Conservation (phyloP, 78 protist species). For the Mastigamoeba balamuthi region DNA sequence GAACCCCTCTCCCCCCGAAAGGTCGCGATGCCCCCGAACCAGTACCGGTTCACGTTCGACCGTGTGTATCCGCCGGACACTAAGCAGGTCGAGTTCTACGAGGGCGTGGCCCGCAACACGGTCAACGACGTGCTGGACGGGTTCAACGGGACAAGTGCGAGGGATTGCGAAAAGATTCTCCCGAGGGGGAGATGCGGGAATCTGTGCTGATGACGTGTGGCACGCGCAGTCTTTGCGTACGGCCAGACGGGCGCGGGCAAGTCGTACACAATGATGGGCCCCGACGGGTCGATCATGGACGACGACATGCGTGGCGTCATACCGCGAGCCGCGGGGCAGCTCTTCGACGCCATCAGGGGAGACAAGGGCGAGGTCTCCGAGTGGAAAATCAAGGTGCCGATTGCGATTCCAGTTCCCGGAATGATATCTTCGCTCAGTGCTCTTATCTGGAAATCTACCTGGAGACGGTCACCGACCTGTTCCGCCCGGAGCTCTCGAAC, state of each 20-base stretch:
- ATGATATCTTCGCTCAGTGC: constrained; percentile 29
- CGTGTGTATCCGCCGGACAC: too few relatives aligned
- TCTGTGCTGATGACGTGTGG: too few relatives aligned
- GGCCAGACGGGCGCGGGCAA: constrained; percentile 75
- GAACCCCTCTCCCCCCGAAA: too few relatives aligned
- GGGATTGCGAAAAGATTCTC: too few relatives aligned
- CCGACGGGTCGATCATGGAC: background rate
- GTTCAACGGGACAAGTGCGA: too few relatives aligned
- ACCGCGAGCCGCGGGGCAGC: constrained; percentile 27
- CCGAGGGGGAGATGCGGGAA: too few relatives aligned
- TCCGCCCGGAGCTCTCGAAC: constrained; percentile 1
- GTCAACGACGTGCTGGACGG: too few relatives aligned
- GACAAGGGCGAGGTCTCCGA: too few relatives aligned
- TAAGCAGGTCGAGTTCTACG: too few relatives aligned
- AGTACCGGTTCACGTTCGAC: too few relatives aligned
- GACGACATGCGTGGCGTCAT: constrained; percentile 44
- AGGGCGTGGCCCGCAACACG: too few relatives aligned
- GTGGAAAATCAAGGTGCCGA: constrained; percentile 3
- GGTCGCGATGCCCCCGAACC: too few relatives aligned
- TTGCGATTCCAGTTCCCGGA: background rate
- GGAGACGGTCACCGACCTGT: constrained; percentile 34
- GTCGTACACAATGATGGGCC: constrained; percentile 65
- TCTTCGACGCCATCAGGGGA: constrained; percentile 16
- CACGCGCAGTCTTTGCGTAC: constrained; percentile 61
- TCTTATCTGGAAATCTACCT: constrained; percentile 24